Base-by-base conservation (phyloP, 768 basidiomycete species). In the Fistulinella prunicolor region DNA sequence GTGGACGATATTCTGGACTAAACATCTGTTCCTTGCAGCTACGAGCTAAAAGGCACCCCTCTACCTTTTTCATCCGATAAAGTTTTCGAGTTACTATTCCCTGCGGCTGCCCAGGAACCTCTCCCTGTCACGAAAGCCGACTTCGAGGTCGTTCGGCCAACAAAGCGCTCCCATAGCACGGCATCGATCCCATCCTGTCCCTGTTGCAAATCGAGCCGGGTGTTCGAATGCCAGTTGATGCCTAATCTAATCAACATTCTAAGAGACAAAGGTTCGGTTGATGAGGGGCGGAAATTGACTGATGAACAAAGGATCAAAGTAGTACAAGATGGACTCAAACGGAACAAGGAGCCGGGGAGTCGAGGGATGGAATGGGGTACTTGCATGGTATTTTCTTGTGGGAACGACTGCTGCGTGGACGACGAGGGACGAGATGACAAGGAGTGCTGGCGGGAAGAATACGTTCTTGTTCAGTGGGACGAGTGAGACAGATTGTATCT, bases 361-460 rank as follows among this genome's bases (percentile, higher is more conserved):
- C 69, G 71, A 35, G 86, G 85, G 0, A 94, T 98, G 90, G 92
- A 94, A 49, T 98, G 94, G 92, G 95, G 95, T 0, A 94, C 89
- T 1, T 83, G 86, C 47, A 73, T 95, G 72, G 75, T 98, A 9
- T 95, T 94, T 68, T 88, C 88, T 1, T 97, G 95, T 60, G 78
- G 78, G 58, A 76, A 76, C 38, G 90, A 95, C 64, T 96, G 94
- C 63, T 82, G 80, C 59, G 45, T 70, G 44, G 70, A 67, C 37
- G 73, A 69, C 20, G 71, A 67, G 6, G 72, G 71, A 9, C 67
- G 64, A 22, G 72, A 73, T 22, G 70, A 66, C 32, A 61, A 56
- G 47, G 68, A 70, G 14, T 67, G 64, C 21, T 92, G 89, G 89
- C 74, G 75, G 43, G 90, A 92, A 60, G 90, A 92, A 65, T 51